A percentile compares a stretch with the other conserved stretches of the same genome.
These are phyloP conservation scores for Elymus sibiricus DNA, from an alignment of 176 grass and related monocot species.

Conservation along the genomic window DNA sequence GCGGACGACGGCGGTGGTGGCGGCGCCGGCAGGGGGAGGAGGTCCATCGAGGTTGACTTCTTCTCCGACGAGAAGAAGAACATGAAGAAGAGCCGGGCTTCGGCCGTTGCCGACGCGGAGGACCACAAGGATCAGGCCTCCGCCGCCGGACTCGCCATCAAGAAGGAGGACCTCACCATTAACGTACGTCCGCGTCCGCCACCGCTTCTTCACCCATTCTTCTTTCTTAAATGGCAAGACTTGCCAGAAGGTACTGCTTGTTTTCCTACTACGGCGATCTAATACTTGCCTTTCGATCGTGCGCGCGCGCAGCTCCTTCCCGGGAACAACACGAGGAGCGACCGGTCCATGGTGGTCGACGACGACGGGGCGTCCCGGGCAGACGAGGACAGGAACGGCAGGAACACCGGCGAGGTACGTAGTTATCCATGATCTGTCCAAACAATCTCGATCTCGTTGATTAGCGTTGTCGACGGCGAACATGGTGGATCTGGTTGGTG, in stretches of 20 bases:
- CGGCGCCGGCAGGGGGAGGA: neutral
- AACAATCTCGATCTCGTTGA: neutral
- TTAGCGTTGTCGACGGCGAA: neutral
- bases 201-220: neutral
- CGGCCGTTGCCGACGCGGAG: neutral
- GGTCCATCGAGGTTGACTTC: slow-evolving; percentile 84
- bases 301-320: slow-evolving; percentile 47
- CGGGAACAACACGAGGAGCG: slow-evolving; percentile 45
- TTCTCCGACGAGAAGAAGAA: slow-evolving; percentile 83
- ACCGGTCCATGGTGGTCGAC: slow-evolving; percentile 63
- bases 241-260: neutral
- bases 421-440: neutral
- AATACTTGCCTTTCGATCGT: neutral
- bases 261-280: neutral
- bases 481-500: slow-evolving; percentile 11
- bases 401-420: slow-evolving; percentile 46
- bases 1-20: neutral
- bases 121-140: neutral
- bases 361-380: slow-evolving; percentile 24
- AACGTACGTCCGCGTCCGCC: slow-evolving; percentile 49
- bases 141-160: slow-evolving; percentile 29
- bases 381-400: slow-evolving; percentile 18
- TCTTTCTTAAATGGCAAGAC: neutral
- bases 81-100: slow-evolving; percentile 30
- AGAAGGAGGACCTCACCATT: slow-evolving; percentile 71